phyloP scores from a whole-genome alignment of 805 yeast species.

The Suhomyces faveliae region DNA sequence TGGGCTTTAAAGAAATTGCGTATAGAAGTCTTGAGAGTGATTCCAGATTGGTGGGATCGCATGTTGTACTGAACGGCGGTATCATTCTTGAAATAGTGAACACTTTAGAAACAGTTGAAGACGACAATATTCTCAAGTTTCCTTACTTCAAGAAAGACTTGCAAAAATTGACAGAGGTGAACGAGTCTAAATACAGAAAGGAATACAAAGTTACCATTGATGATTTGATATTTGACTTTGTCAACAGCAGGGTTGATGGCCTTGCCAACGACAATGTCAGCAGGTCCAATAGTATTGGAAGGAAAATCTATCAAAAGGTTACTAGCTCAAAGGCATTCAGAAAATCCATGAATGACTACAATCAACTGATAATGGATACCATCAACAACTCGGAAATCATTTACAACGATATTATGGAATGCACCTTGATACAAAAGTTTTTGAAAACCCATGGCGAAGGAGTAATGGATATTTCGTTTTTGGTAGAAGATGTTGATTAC shows the following conservation, averaged over 20 bases:
- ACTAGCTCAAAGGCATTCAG: constrained; percentile 12
- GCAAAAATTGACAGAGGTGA: constrained; percentile 18
- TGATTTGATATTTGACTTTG: constrained; percentile 42
- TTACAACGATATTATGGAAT: constrained; percentile 17
- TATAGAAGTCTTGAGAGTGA: constrained; percentile 69
- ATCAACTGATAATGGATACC: constrained; percentile 12
- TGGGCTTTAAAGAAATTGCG: constrained; percentile 67
- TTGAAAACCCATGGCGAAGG: constrained; percentile 66
- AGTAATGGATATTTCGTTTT: constrained; percentile 72
- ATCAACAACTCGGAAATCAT: constrained; percentile 16
- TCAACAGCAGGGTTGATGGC: constrained; percentile 22
- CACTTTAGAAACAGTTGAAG: constrained; percentile 32
- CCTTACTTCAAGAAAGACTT: constrained; percentile 15
- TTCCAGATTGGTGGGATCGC: constrained; percentile 50
- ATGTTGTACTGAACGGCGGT: constrained; percentile 59
- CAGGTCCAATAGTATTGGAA: constrained; percentile 6
- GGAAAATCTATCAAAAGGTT: constrained; percentile 14
- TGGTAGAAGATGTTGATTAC: constrained; percentile 50
- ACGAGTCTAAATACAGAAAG: constrained; percentile 15
- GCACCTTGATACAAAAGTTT: constrained; percentile 22
- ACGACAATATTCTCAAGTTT: constrained; percentile 11
- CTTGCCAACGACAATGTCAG: constrained; percentile 4
- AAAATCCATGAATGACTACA: constrained; percentile 9
- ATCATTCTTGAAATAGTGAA: constrained; percentile 50
- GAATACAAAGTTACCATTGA: constrained; percentile 11